Evolutionary conservation across 345 rosid species (phyloP).

Genomic region (Syzygium grande): DNA sequence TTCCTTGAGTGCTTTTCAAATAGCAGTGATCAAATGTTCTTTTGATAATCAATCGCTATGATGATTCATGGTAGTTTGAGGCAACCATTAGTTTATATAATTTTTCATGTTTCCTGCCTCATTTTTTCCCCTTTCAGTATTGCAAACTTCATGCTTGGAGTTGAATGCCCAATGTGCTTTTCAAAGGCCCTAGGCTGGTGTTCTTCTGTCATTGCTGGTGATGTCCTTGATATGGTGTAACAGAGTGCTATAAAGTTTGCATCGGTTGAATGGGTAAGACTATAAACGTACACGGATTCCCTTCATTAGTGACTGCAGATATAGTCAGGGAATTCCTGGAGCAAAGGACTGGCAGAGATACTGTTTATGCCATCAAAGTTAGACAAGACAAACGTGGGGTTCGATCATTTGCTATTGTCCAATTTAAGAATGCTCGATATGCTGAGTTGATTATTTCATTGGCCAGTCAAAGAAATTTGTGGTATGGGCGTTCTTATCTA

Average conservation of each 20-base stretch:
- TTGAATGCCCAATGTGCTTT: background rate
- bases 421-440: slow-evolving; percentile 25
- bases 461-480: slow-evolving; percentile 5
- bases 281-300: slow-evolving; percentile 46
- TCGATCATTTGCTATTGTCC: slow-evolving; percentile 54
- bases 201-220: background rate
- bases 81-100: background rate
- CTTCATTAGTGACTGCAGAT: slow-evolving; percentile 16
- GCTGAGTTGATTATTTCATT: slow-evolving; percentile 23
- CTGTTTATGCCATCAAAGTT: slow-evolving; percentile 44
- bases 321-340: slow-evolving; percentile 39
- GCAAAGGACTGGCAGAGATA: slow-evolving; percentile 22
- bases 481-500: slow-evolving; percentile 33
- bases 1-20: background rate
- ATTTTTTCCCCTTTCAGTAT: background rate
- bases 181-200: background rate
- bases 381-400: slow-evolving; percentile 21
- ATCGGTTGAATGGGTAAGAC: slow-evolving; percentile 51
- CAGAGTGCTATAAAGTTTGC: background rate
- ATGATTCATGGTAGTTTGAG: background rate
- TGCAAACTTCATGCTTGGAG: background rate
- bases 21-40: background rate
- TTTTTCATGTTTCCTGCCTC: background rate
- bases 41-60: background rate
- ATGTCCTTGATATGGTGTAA: background rate